Evolutionary conservation across 495 filamentous ascomycete species (phyloP).

Genomic region (Cercophora sp.): DNA sequence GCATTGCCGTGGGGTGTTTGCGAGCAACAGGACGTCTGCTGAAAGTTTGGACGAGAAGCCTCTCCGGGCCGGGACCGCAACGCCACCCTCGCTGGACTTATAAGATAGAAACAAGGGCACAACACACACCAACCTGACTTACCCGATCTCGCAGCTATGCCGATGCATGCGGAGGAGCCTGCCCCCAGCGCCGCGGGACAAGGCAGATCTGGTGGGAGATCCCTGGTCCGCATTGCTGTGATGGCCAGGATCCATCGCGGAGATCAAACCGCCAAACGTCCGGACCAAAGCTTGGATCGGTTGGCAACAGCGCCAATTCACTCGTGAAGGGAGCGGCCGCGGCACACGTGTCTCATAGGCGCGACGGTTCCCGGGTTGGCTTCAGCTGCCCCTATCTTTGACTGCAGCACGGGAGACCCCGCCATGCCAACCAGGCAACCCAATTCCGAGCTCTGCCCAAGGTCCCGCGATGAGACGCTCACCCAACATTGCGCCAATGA

Average conservation of each 20-base stretch:
- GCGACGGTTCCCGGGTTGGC: neutral
- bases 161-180: neutral
- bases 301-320: neutral
- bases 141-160: too few species aligned
- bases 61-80: too few species aligned
- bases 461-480: too few species aligned
- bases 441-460: neutral
- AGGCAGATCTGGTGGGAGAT: slow-evolving; percentile 3
- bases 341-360: slow-evolving; percentile 1
- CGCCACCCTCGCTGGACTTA: too few species aligned
- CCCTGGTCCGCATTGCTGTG: neutral
- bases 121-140: too few species aligned
- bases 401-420: neutral
- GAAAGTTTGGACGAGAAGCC: too few species aligned
- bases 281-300: neutral
- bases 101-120: too few species aligned
- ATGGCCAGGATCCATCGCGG: slow-evolving; percentile 7
- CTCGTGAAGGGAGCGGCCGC: neutral
- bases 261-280: slow-evolving; percentile 10
- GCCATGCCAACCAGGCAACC: neutral
- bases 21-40: neutral
- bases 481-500: too few species aligned
- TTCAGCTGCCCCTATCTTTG: neutral
- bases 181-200: slow-evolving; percentile 5
- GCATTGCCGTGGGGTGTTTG: neutral